A percentile compares a stretch with the other conserved stretches of the same genome.
phyloP scores from a whole-genome alignment of 768 basidiomycete species.

The Collybia sordida region DNA sequence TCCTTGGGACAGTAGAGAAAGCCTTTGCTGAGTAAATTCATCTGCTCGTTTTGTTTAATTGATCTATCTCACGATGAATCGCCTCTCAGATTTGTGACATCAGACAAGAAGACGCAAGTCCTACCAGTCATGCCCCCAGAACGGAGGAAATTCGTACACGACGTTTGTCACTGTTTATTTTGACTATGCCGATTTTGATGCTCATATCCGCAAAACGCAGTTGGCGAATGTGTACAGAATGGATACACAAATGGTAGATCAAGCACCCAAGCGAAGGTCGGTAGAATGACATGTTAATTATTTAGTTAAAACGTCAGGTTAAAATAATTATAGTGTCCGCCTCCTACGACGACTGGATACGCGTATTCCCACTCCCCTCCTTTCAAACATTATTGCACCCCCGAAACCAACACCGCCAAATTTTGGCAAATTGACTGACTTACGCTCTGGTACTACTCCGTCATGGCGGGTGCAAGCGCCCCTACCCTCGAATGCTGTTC shows the following conservation, averaged over 20 bases:
- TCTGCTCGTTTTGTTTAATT: conserved; percentile 15
- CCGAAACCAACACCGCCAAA: conserved; percentile 29
- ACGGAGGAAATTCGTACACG: conserved; percentile 81
- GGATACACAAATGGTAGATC: conserved; percentile 85
- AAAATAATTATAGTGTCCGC: conserved; percentile 51
- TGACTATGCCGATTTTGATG: too few relatives aligned
- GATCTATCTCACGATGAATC: neutral
- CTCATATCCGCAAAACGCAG: conserved; percentile 28
- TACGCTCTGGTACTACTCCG: conserved; percentile 31
- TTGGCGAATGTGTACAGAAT: conserved; percentile 81
- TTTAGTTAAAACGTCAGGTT: neutral
- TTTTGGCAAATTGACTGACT: conserved; percentile 62
- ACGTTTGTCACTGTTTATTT: conserved; percentile 45
- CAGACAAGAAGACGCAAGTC: conserved; percentile 67
- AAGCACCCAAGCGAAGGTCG: conserved; percentile 79
- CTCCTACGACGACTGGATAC: conserved; percentile 82
- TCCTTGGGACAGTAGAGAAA: conserved; percentile 74
- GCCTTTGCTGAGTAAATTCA: conserved; percentile 74
- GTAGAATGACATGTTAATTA: conserved; percentile 8
- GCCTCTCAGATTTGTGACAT: conserved; percentile 57
- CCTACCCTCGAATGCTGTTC: neutral
- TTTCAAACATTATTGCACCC: conserved; percentile 48
- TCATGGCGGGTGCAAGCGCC: conserved; percentile 18
- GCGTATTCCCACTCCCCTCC: conserved; percentile 67
- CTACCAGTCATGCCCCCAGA: conserved; percentile 80